Evolutionary conservation across 2,329 filamentous ascomycete species (phyloP), one percentile per base, ranked within the genome.

Genomic region (Coniochaeta sp.): DNA sequence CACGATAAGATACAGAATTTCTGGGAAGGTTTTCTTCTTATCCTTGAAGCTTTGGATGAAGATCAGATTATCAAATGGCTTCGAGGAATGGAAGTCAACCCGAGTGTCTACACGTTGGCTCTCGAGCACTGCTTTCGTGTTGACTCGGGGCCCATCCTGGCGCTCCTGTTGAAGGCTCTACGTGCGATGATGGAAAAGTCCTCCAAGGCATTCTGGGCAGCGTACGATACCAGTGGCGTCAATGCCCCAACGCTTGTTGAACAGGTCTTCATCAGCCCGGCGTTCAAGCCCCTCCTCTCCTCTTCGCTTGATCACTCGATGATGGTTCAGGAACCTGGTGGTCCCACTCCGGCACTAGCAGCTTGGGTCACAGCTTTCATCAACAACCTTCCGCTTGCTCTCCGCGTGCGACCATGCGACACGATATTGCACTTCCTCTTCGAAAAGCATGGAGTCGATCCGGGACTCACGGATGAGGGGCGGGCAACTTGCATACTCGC

Each of bases 121-220:
- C 78, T 77, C 58, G 74, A 75, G 13, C 82, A 85, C 49, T 53
- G 64, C 14, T 8, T 31, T 28, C 62, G 55, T 42, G 75, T 77
- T 51, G 69, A 71, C 38, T 75, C 75, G 13, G 76, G 78, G 52
- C 71, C 74, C 2, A 81, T 87, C 20, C 74, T 95, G 53, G 75
- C 83, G 12, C 78, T 85, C 53, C 74, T 94, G 14, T 76, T 95
- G 45, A 81, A 83, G 52, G 83, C 85, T 1, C 79, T 96, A 55
- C 82, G 81, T 42, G 75, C 74, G 12, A 77, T 96, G 14, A 73
- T 96, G 50, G 79, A 85, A 57, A 91, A 88, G 60, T 86, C 89
- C 0, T 79, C 90, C 0, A 80, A 79, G 51, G 87, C 88, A 42
- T 94, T 96, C 60, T 96, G 92, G 92, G 86, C 90, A 60, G 86